Base-by-base conservation (phyloP, 192 early-diverging fungal genomes). In the Bifiguratus adelaidae region DNA sequence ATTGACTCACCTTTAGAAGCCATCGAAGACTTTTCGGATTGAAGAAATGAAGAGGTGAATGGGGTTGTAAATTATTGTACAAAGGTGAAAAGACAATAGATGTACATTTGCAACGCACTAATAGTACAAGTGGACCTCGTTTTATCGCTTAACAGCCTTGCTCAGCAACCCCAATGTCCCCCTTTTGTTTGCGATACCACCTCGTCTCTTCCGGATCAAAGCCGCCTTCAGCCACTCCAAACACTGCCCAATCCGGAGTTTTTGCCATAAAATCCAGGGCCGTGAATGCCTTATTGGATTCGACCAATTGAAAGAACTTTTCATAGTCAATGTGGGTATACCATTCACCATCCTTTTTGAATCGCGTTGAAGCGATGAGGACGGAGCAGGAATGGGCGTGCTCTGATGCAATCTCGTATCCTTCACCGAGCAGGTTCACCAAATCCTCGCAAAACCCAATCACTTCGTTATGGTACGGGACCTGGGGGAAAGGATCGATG, bases 281-380 rank as follows among this genome's bases (percentile, higher is more conserved):
- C 8, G 74, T 80, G 37, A 77, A 77, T 33, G 58, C 58, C 26
- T 74, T 41, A 4, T 69, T 72, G 22, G 44, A 63, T 48, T 68
- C 62, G 19, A 71, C 68, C 20, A 86, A 50, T 19, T 70, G 65
- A 65, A 81, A 78, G 61, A 86, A 86, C 44, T 64, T 68, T 16
- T 69, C 59, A 47, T 86, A 86, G 44, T 86, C 81, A 45, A 86
- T 86, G 61, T 81, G 81, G 5, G 83, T 86, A 36, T 74, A 59
- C 83, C 83, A 86, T 35, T 61, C 63, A 30, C 72, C 73, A 22
- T 82, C 58, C 43, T 76, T 76, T 65, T 77, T 81, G 54, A 76
- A 86, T 32, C 75, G 65, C 19, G 64, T 69, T 27, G 70, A 67
- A 3, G 83, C 78, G 32, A 86, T 73, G 24, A 86, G 55, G 34